Percentiles rank a stretch among this genome's conserved stretches.
Conservation (phyloP, 345 rosid genomes). For the Aurinia saxatilis region DNA sequence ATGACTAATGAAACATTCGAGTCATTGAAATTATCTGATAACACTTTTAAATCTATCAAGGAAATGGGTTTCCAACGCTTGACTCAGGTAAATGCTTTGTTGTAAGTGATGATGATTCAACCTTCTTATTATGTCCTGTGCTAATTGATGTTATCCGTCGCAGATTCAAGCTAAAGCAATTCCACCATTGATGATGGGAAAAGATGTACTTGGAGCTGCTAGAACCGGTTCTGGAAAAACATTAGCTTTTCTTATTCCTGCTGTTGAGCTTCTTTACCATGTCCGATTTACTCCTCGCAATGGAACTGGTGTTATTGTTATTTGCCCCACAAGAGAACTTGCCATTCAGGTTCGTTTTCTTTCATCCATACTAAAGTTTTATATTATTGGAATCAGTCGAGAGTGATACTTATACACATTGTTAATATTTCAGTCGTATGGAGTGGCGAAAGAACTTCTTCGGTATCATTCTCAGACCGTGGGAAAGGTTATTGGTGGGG, state of each 20-base stretch:
- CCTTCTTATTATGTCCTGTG: neutral
- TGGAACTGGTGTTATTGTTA: conserved; percentile 78
- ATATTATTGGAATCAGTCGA: neutral
- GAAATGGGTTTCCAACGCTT: conserved; percentile 66
- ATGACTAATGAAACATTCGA: conserved; percentile 73
- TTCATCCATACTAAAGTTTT: neutral
- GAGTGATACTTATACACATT: neutral
- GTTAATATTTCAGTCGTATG: conserved; percentile 52
- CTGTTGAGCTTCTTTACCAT: conserved; percentile 68
- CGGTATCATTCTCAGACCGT: conserved; percentile 87
- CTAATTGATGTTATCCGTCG: neutral
- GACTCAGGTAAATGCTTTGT: conserved; percentile 58
- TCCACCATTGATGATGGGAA: conserved; percentile 70
- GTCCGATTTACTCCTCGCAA: conserved; percentile 66
- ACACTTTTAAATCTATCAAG: conserved; percentile 53
- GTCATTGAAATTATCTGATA: conserved; percentile 58
- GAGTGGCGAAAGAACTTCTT: conserved; percentile 86
- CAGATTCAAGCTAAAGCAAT: conserved; percentile 92
- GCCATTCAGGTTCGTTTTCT: conserved; percentile 75
- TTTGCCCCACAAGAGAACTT: conserved; percentile 96
- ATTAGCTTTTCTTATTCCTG: conserved; percentile 86
- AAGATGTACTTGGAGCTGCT: conserved; percentile 97
- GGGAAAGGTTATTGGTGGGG: conserved; percentile 84
- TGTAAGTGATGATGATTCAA: neutral
- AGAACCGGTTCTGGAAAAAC: conserved; percentile 98